These are phyloP conservation scores for Aureobasidium leucospermi DNA, from an alignment of 2,329 filamentous ascomycete genomes.

Conservation along the genomic window DNA sequence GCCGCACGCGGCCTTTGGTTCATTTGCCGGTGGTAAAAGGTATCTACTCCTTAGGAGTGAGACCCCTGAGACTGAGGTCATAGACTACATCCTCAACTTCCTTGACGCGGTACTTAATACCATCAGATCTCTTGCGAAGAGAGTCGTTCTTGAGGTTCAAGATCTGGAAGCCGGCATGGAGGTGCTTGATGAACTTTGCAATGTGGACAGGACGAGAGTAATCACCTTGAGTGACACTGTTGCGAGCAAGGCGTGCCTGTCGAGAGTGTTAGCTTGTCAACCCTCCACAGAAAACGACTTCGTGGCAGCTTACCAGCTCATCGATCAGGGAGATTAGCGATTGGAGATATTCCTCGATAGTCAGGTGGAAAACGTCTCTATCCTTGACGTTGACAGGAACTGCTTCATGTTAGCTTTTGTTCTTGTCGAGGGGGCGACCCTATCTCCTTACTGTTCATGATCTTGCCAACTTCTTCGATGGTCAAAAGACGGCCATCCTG, in stretches of 20 bases:
- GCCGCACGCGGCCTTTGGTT: not conserved
- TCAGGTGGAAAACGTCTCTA: slow-evolving; percentile 84
- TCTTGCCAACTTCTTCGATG: slow-evolving; percentile 76
- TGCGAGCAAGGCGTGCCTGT: slow-evolving; percentile 77
- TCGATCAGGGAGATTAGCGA: slow-evolving; percentile 81
- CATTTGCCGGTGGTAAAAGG: not conserved
- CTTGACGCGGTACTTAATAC: slow-evolving; percentile 95
- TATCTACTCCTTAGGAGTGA: slow-evolving; percentile 42
- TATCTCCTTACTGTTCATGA: slow-evolving; percentile 55
- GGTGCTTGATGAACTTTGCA: slow-evolving; percentile 85
- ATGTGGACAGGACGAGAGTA: slow-evolving; percentile 80
- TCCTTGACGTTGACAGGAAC: slow-evolving; percentile 90
- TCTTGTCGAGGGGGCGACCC: not conserved
- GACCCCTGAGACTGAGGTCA: slow-evolving; percentile 78
- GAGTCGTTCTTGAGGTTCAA: slow-evolving; percentile 96
- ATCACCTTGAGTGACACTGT: slow-evolving; percentile 87
- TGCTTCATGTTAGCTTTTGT: slow-evolving; percentile 27
- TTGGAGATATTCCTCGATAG: slow-evolving; percentile 93
- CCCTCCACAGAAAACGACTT: not conserved
- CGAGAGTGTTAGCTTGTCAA: not conserved
- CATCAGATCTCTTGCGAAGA: slow-evolving; percentile 78
- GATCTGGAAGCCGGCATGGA: slow-evolving; percentile 93
- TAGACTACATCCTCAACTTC: slow-evolving; percentile 98
- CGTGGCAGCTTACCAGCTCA: slow-evolving; percentile 55
- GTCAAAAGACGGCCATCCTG: slow-evolving; percentile 61